Base-by-base conservation (phyloP, 2,329 filamentous ascomycete species). In the Podosphaera xanthii region DNA sequence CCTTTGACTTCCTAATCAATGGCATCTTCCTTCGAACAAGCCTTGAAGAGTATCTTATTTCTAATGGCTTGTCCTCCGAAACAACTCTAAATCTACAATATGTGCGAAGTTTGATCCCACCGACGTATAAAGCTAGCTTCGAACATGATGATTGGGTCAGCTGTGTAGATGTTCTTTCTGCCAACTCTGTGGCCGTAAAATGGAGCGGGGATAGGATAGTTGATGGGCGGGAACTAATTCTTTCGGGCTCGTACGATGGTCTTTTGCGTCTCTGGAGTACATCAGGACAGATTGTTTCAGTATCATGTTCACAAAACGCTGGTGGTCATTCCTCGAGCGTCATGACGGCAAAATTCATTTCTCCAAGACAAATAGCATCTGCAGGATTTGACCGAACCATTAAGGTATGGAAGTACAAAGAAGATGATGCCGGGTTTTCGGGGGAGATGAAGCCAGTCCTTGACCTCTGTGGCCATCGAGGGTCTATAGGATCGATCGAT, bases 91-190 rank as follows among this genome's bases (percentile, higher is more conserved):
- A 84, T 42, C 78, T 98, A 60, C 90, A 97, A 74, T 98, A 97
- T 72, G 88, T 96, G 42, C 84, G 89, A 66, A 92, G 89, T 63
- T 75, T 96, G 65, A 82, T 96, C 61, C 92, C 92, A 6, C 92
- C 92, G 22, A 77, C 86, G 42, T 91, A 92, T 70, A 83, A 94
- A 65, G 85, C 89, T 10, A 92, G 86, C 68, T 98, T 95, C 70
- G 84, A 96, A 73, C 91, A 98, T 70, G 90, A 98, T 68, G 92
- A 97, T 71, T 98, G 92, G 92, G 86, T 98, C 56, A 87, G 87
- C 69, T 80, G 81, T 34, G 82, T 97, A 34, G 89, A 96, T 70
- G 79, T 94, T 3, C 75, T 94, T 33, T 90, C 88, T 0, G 71
- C 72, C 12, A 81, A 77, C 10, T 85, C 86, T 1, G 72, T 74